Evolutionary conservation across 257 asterid genomes (phyloP).

Genomic region (Solanum arcanum): DNA sequence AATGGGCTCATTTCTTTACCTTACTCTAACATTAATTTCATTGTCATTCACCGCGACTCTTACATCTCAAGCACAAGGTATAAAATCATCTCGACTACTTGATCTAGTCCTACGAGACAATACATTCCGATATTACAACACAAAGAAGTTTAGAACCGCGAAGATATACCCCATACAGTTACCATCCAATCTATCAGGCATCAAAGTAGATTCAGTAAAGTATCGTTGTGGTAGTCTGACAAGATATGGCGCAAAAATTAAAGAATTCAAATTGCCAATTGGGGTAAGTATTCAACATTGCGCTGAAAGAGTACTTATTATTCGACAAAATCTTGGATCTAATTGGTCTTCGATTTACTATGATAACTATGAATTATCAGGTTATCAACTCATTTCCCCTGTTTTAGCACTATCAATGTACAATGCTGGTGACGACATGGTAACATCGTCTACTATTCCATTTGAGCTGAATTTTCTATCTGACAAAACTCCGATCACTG

Average conservation of each 20-base stretch:
- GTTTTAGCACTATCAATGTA: slow-evolving; percentile 56
- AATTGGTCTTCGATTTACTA: slow-evolving; percentile 66
- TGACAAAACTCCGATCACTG: slow-evolving; percentile 31
- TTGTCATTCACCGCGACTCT: slow-evolving; percentile 11
- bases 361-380: slow-evolving; percentile 47
- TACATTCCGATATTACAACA: slow-evolving; percentile 46
- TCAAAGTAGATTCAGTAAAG: slow-evolving; percentile 37
- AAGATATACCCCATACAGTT: slow-evolving; percentile 31
- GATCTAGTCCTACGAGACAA: slow-evolving; percentile 59
- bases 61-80: slow-evolving; percentile 21
- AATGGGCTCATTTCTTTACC: slow-evolving; percentile 30
- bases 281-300: slow-evolving; percentile 47
- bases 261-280: slow-evolving; percentile 33
- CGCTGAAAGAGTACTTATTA: slow-evolving; percentile 38
- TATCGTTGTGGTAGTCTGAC: slow-evolving; percentile 74
- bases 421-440: slow-evolving; percentile 16
- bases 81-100: slow-evolving; percentile 59
- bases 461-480: slow-evolving; percentile 36
- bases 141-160: slow-evolving; percentile 39
- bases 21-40: slow-evolving; percentile 23
- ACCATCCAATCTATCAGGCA: slow-evolving; percentile 61
- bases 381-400: slow-evolving; percentile 61
- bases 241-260: slow-evolving; percentile 55
- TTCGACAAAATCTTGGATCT: slow-evolving; percentile 49
- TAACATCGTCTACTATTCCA: slow-evolving; percentile 1